Evolutionary conservation across 306 rosid genomes (phyloP).

Genomic region (apple (Malus domestica)): DNA sequence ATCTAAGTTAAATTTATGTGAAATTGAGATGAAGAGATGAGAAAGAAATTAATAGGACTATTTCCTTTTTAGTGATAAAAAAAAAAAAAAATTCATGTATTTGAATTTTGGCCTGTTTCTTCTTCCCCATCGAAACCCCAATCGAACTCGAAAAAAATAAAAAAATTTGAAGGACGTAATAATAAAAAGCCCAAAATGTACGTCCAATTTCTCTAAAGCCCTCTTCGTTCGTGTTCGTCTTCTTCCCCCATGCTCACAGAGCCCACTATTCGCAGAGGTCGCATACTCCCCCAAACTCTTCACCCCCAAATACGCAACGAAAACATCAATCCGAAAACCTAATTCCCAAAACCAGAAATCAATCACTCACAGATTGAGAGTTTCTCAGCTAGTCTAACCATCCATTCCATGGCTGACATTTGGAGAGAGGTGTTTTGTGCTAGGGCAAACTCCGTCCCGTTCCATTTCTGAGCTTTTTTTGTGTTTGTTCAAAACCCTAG

Average conservation of each 20-base stretch:
- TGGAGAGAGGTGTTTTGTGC: slow-evolving; percentile 26
- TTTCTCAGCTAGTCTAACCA: slow-evolving; percentile 14
- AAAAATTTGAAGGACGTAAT: background rate
- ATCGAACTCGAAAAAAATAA: slow-evolving; percentile 3
- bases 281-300: slow-evolving; percentile 29
- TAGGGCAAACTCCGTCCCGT: slow-evolving; percentile 43
- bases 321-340: slow-evolving; percentile 1
- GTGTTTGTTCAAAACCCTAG: slow-evolving; percentile 83
- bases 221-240: slow-evolving; percentile 39
- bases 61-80: background rate
- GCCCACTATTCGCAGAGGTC: slow-evolving; percentile 94
- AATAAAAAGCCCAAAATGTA: slow-evolving; percentile 69
- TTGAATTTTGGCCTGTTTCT: background rate
- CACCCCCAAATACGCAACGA: slow-evolving; percentile 9
- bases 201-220: slow-evolving; percentile 55
- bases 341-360: background rate
- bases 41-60: background rate
- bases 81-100: background rate
- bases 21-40: no score
- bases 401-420: slow-evolving; percentile 64
- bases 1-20: no score
- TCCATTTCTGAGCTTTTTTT: slow-evolving; percentile 16
- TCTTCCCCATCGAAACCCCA: background rate
- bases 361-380: background rate
- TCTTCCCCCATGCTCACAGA: slow-evolving; percentile 60